Conservation (phyloP, 257 asterid species). For the Nicotiana undulata region DNA sequence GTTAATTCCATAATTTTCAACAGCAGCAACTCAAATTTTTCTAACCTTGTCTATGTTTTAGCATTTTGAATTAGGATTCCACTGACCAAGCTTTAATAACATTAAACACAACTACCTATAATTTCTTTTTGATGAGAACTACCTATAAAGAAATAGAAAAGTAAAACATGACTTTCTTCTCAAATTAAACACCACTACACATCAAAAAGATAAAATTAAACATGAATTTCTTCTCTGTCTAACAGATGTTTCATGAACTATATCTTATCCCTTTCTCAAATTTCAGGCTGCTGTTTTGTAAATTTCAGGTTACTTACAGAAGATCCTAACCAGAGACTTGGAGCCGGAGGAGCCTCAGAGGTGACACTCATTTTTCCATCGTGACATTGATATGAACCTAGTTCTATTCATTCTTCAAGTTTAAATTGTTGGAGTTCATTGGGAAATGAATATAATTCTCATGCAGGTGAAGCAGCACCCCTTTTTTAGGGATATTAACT, state of each 20-base stretch:
- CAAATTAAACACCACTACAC: not conserved
- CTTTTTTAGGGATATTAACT: conserved; percentile 82
- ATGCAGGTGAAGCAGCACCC: conserved; percentile 93
- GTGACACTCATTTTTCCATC: conserved; percentile 22
- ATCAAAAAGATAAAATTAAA: not conserved
- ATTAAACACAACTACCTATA: not conserved
- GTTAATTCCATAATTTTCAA: not conserved
- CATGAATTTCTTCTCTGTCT: not conserved
- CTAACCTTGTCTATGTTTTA: not conserved
- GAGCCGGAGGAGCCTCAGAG: conserved; percentile 93
- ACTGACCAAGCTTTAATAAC: not conserved
- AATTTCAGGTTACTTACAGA: conserved; percentile 72
- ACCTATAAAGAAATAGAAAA: not conserved
- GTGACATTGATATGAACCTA: not conserved
- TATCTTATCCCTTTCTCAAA: not conserved
- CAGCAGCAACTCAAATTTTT: not conserved
- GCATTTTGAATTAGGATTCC: not conserved
- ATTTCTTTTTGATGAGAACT: no score
- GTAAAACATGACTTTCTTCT: not conserved
- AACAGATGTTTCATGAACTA: not conserved
- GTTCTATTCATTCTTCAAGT: not conserved
- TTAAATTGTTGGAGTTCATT: not conserved
- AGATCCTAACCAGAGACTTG: conserved; percentile 96
- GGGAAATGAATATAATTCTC: not conserved
- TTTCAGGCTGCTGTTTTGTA: not conserved